Conservation (phyloP, 2,329 filamentous ascomycete species). For the Xylariaceae sp. region DNA sequence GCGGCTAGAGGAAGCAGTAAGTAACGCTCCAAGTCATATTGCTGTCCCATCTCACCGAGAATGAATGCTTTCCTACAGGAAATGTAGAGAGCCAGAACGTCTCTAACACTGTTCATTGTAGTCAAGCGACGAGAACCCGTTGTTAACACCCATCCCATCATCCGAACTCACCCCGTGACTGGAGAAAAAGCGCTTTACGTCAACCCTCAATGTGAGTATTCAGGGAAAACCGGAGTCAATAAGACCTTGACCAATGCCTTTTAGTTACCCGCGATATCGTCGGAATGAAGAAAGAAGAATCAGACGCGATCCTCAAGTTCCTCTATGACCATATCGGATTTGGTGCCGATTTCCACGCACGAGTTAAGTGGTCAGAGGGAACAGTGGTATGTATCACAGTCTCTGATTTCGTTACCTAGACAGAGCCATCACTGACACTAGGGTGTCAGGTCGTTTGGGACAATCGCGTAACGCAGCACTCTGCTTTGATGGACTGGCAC, state of each 20-base stretch:
- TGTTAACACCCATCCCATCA: constrained; percentile 68
- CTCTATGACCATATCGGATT: constrained; percentile 70
- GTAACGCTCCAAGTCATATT: no score
- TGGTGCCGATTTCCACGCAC: constrained; percentile 67
- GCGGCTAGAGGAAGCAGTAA: constrained; percentile 56
- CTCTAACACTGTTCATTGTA: no score
- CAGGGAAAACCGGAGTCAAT: not conserved
- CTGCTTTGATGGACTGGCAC: constrained; percentile 78
- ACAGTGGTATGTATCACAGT: constrained; percentile 53
- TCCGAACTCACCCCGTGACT: constrained; percentile 76
- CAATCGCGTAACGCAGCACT: constrained; percentile 75
- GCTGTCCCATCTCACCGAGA: no score
- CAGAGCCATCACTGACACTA: no score
- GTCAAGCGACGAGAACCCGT: constrained; percentile 73
- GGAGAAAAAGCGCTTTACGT: constrained; percentile 81
- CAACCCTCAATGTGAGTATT: constrained; percentile 72
- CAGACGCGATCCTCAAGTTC: constrained; percentile 72
- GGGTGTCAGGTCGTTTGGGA: constrained; percentile 64
- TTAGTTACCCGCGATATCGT: constrained; percentile 75
- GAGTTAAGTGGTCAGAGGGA: constrained; percentile 73
- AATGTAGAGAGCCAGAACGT: no score
- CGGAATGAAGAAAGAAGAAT: constrained; percentile 83
- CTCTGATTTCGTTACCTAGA: no score
- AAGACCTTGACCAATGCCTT: constrained; percentile 4
- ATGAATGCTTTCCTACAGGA: no score